phyloP scores from a whole-genome alignment of 345 rosid species.

The Arabidopsis arenosa region DNA sequence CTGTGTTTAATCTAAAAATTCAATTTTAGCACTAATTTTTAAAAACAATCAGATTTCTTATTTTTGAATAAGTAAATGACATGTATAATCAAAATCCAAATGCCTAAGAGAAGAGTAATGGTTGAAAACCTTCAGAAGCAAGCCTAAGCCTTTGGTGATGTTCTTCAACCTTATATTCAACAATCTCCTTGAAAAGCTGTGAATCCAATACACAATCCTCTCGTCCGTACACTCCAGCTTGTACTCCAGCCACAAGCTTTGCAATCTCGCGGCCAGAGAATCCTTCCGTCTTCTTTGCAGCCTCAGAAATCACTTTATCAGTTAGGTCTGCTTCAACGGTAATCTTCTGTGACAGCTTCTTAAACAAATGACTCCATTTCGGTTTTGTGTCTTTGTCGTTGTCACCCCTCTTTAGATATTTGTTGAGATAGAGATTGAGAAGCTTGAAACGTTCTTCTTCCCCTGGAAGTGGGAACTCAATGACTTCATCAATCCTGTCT shows the following conservation, averaged over 20 bases:
- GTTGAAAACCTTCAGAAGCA: slow-evolving; percentile 47
- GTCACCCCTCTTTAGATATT: slow-evolving; percentile 57
- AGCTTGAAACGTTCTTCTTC: slow-evolving; percentile 83
- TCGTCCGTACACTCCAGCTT: slow-evolving; percentile 85
- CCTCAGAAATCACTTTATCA: slow-evolving; percentile 68
- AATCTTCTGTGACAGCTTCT: slow-evolving; percentile 68
- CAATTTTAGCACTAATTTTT: neutral
- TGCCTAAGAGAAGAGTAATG: slow-evolving; percentile 39
- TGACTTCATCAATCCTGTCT: slow-evolving; percentile 89
- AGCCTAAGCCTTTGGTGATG: slow-evolving; percentile 78
- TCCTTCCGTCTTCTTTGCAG: slow-evolving; percentile 84
- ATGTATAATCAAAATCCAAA: slow-evolving; percentile 17
- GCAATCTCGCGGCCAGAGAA: slow-evolving; percentile 98
- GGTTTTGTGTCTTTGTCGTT: slow-evolving; percentile 42
- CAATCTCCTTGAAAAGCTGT: slow-evolving; percentile 71
- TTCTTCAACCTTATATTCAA: slow-evolving; percentile 80
- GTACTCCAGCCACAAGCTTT: slow-evolving; percentile 87
- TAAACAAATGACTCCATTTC: slow-evolving; percentile 53
- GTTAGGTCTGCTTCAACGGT: slow-evolving; percentile 60
- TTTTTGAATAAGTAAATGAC: neutral
- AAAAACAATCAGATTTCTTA: neutral
- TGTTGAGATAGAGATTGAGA: slow-evolving; percentile 71
- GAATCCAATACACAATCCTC: slow-evolving; percentile 75
- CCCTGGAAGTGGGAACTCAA: slow-evolving; percentile 90
- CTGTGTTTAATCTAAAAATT: neutral